These are phyloP conservation scores for Mucor saturninus DNA, from an alignment of 371 early-diverging fungal species.

Conservation along the genomic window DNA sequence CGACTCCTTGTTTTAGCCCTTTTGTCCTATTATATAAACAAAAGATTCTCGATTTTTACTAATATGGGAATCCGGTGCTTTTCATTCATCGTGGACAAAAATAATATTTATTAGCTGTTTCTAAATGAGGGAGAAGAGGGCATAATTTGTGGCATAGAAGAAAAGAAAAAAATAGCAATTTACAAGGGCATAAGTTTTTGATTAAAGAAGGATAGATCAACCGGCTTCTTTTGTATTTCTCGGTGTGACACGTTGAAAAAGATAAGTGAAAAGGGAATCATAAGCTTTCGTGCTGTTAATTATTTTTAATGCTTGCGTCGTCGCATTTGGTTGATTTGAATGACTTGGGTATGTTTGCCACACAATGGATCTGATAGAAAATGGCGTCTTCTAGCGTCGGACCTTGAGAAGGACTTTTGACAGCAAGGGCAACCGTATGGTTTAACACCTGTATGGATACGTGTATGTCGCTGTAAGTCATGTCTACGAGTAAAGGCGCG, in stretches of 20 bases:
- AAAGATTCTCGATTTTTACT: no score
- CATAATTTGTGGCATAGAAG: no score
- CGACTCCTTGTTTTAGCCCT: no score
- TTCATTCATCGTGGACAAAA: no score
- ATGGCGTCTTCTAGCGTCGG: slow-evolving; percentile 63
- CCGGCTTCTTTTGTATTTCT: not conserved
- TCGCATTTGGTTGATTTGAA: slow-evolving; percentile 7
- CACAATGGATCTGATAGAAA: slow-evolving; percentile 33
- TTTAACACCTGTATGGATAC: slow-evolving; percentile 59
- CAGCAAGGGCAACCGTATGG: slow-evolving; percentile 59
- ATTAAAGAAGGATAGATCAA: not conserved
- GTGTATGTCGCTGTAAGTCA: slow-evolving; percentile 36
- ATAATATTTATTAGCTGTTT: no score
- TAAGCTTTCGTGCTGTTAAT: not conserved
- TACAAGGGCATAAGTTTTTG: not conserved
- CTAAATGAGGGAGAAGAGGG: no score
- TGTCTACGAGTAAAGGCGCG: slow-evolving; percentile 37
- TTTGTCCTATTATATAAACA: no score
- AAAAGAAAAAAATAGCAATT: not conserved
- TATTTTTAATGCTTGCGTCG: not conserved
- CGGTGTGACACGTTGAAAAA: no score
- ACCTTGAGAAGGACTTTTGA: slow-evolving; percentile 58
- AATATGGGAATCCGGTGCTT: no score
- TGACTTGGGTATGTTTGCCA: slow-evolving; percentile 6
- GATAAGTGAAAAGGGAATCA: no score